Evolutionary conservation across 1,284 basidiomycete genomes (phyloP).

Genomic region (Sporisorium graminicola): DNA sequence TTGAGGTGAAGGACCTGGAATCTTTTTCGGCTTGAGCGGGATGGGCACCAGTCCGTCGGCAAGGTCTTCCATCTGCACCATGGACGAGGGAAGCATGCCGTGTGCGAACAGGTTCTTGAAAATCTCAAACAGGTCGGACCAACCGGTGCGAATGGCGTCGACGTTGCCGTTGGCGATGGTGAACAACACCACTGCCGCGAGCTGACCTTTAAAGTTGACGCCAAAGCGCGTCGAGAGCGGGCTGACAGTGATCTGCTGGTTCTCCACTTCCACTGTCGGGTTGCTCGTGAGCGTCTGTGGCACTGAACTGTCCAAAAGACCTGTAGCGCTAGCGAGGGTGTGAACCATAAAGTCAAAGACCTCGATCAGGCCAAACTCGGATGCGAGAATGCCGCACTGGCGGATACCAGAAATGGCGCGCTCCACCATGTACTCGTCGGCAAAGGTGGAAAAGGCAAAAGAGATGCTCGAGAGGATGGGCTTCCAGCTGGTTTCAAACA

Average conservation of each 20-base stretch:
- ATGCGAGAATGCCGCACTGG: conserved; percentile 93
- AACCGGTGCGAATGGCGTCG: conserved; percentile 92
- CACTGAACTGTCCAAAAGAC: conserved; percentile 54
- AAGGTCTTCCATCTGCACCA: conserved; percentile 98
- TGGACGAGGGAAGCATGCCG: conserved; percentile 81
- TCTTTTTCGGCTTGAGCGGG: conserved; percentile 59
- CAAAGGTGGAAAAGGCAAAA: conserved; percentile 85
- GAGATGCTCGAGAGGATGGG: conserved; percentile 80
- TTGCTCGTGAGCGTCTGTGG: conserved; percentile 76
- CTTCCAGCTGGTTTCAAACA: conserved; percentile 93
- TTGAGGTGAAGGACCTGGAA: conserved; percentile 88
- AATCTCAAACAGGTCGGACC: conserved; percentile 93
- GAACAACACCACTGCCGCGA: conserved; percentile 96
- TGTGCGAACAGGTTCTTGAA: conserved; percentile 95
- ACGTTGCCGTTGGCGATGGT: conserved; percentile 97
- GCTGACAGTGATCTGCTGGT: conserved; percentile 88
- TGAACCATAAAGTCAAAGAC: conserved; percentile 97
- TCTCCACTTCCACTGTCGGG: conserved; percentile 92
- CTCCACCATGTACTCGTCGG: conserved; percentile 96
- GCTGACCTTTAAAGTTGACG: conserved; percentile 92
- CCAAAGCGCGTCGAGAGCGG: conserved; percentile 93
- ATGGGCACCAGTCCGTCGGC: conserved; percentile 43
- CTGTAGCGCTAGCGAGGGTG: conserved; percentile 74
- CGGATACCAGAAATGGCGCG: conserved; percentile 93
- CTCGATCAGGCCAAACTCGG: conserved; percentile 87